Conservation (phyloP, 768 basidiomycete species). For the Kwoniella mangroviensis region DNA sequence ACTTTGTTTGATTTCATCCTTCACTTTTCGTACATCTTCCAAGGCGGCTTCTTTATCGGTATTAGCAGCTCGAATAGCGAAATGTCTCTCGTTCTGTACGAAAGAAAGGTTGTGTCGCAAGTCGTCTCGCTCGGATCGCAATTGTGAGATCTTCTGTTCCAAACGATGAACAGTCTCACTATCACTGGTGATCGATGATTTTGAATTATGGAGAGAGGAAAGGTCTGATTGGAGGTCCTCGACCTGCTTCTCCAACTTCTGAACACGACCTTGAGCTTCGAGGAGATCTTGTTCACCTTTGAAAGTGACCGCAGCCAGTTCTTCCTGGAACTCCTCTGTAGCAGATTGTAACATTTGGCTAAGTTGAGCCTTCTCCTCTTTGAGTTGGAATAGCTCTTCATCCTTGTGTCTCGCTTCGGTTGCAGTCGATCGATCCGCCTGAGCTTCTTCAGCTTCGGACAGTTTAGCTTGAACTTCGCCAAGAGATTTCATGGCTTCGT, state of each 20-base stretch:
- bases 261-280: slow-evolving; percentile 6
- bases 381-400: slow-evolving; percentile 40
- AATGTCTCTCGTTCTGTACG: slow-evolving; percentile 49
- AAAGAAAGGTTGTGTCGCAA: slow-evolving; percentile 50
- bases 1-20: slow-evolving; percentile 27
- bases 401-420: slow-evolving; percentile 46
- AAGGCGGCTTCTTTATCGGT: slow-evolving; percentile 38
- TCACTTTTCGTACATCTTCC: slow-evolving; percentile 29
- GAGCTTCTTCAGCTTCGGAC: slow-evolving; percentile 32
- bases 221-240: slow-evolving; percentile 23
- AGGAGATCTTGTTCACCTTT: slow-evolving; percentile 19
- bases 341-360: neutral
- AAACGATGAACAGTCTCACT: slow-evolving; percentile 6
- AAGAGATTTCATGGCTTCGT: slow-evolving; percentile 22
- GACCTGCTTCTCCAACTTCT: slow-evolving; percentile 18
- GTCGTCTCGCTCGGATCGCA: slow-evolving; percentile 55
- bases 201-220: neutral
- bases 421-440: slow-evolving; percentile 50
- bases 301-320: slow-evolving; percentile 18
- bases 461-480: slow-evolving; percentile 28
- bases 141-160: slow-evolving; percentile 45
- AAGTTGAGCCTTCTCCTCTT: slow-evolving; percentile 22
- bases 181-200: neutral
- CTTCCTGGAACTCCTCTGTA: slow-evolving; percentile 12
- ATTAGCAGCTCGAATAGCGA: slow-evolving; percentile 42